phyloP scores from a whole-genome alignment of 1,139 yeast species.

The Yamadazyma atmosphaerica region DNA sequence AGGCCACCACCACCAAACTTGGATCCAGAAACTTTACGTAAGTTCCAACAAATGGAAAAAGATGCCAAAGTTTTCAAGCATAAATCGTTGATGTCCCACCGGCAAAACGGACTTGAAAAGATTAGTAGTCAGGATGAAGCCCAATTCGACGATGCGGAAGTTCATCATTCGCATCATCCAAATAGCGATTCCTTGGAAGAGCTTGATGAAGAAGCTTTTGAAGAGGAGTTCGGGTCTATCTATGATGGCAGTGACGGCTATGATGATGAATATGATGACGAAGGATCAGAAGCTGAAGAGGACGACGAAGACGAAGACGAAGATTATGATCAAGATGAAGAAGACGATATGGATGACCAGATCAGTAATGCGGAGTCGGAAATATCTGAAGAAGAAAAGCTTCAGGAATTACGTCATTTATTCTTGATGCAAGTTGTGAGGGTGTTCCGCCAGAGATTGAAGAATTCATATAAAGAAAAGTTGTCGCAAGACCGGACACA shows the following conservation, averaged over 20 bases:
- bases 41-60: slow-evolving; percentile 8
- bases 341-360: slow-evolving; percentile 29
- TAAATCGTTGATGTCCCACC: slow-evolving; percentile 3
- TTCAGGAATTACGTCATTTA: slow-evolving; percentile 75
- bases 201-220: slow-evolving; percentile 14
- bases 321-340: slow-evolving; percentile 34
- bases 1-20: neutral
- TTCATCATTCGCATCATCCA: slow-evolving; percentile 4
- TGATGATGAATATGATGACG: slow-evolving; percentile 23
- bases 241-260: slow-evolving; percentile 23
- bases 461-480: slow-evolving; percentile 71
- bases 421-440: slow-evolving; percentile 74
- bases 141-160: slow-evolving; percentile 9
- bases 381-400: slow-evolving; percentile 61
- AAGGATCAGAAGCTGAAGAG: slow-evolving; percentile 26
- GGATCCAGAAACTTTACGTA: slow-evolving; percentile 1
- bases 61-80: slow-evolving; percentile 12
- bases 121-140: slow-evolving; percentile 6
- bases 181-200: slow-evolving; percentile 17
- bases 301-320: slow-evolving; percentile 31
- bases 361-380: slow-evolving; percentile 42
- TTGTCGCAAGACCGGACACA: slow-evolving; percentile 74
- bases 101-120: slow-evolving; percentile 1
- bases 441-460: slow-evolving; percentile 68
- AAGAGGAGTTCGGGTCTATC: slow-evolving; percentile 15